These are phyloP conservation scores for Phylloporus sp. DNA, from an alignment of 768 basidiomycete genomes.

Conservation along the genomic window DNA sequence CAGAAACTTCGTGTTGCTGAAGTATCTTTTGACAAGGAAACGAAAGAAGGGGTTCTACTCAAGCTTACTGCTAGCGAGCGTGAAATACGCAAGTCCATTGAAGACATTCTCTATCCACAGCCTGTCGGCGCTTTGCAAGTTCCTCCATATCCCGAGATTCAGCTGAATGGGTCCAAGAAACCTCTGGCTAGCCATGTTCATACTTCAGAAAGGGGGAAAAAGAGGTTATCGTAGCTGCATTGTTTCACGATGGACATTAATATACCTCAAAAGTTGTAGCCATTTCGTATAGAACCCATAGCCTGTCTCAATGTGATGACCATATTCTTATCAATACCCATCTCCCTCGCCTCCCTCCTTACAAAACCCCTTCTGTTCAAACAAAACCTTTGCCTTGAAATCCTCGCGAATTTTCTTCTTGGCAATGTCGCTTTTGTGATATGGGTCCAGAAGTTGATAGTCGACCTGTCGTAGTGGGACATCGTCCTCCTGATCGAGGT, in stretches of 20 bases:
- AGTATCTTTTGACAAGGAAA: constrained; percentile 68
- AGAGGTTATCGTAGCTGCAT: constrained; percentile 40
- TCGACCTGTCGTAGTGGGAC: constrained; percentile 73
- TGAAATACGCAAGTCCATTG: constrained; percentile 71
- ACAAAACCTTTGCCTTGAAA: constrained; percentile 74
- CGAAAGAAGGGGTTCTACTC: constrained; percentile 60
- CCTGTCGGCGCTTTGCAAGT: constrained; percentile 33
- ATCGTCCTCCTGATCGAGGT: constrained; percentile 89
- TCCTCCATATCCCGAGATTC: constrained; percentile 33
- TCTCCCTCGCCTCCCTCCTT: constrained; percentile 96
- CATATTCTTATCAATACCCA: constrained; percentile 56
- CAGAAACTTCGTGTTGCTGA: constrained; percentile 71
- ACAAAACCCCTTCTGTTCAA: constrained; percentile 83
- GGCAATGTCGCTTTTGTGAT: constrained; percentile 70
- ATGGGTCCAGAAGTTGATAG: constrained; percentile 60
- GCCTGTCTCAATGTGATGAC: constrained; percentile 11
- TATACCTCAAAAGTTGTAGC: constrained; percentile 17
- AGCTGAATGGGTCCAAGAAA: constrained; percentile 45
- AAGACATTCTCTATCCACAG: constrained; percentile 60
- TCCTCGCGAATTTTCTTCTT: constrained; percentile 78
- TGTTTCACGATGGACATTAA: constrained; percentile 14
- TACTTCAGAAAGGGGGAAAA: constrained; percentile 52
- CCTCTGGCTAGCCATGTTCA: constrained; percentile 39
- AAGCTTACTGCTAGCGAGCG: constrained; percentile 72
- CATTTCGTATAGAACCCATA: constrained; percentile 1